These are phyloP conservation scores for Dactylellina haptotyla DNA, from an alignment of 2,329 filamentous ascomycete species.

Conservation along the genomic window DNA sequence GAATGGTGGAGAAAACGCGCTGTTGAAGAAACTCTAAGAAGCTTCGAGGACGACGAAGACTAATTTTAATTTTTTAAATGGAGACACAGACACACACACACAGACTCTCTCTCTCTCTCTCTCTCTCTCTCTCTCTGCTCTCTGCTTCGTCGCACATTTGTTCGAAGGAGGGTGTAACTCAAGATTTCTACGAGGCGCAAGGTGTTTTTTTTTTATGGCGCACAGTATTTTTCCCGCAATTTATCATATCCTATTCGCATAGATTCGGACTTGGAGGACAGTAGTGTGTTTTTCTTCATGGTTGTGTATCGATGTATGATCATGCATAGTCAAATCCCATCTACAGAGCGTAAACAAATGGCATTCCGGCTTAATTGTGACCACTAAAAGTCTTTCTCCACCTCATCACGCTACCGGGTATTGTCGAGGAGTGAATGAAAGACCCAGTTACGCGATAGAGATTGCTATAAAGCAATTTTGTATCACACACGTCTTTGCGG, in stretches of 20 bases:
- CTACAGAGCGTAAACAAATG: constrained; percentile 38
- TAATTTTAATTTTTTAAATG: neutral
- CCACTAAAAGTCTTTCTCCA: constrained; percentile 48
- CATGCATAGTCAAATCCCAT: constrained; percentile 54
- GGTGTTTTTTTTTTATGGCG: constrained; percentile 3
- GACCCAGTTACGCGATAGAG: constrained; percentile 52
- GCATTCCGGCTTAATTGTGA: constrained; percentile 55
- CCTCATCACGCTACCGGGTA: constrained; percentile 51
- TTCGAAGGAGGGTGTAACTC: no score
- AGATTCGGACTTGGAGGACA: no score
- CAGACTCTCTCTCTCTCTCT: no score
- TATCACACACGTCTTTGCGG: constrained; percentile 7
- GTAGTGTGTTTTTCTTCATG: no score
- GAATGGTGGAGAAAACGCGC: constrained; percentile 34
- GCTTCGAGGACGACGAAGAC: constrained; percentile 18
- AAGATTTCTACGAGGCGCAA: neutral
- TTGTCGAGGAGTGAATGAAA: constrained; percentile 3
- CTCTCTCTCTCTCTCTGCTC: no score
- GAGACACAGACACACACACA: no score
- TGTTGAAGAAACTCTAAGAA: constrained; percentile 25
- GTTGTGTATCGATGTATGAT: no score
- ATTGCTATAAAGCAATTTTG: neutral
- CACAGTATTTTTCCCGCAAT: neutral
- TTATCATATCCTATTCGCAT: neutral
- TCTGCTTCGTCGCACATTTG: no score